Evolutionary conservation across 345 rosid genomes (phyloP), one percentile per base, ranked within the genome.

Genomic region (Jatropha curcas): DNA sequence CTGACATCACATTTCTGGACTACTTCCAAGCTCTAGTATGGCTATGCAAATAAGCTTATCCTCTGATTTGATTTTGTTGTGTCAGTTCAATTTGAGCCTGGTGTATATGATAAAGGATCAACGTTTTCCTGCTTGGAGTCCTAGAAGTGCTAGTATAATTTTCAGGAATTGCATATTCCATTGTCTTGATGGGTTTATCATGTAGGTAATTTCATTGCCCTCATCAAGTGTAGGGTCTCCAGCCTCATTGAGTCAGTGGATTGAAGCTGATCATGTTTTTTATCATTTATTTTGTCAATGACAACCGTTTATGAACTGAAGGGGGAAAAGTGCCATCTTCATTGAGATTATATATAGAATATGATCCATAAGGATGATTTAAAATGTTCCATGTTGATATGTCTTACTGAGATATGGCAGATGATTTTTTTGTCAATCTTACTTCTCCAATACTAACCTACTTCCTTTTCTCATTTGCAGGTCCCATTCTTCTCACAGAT

Each of bases 401-500:
- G 5, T 52, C 76, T 41, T 20, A 19, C 27, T 24, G 25, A 63
- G 17, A 63, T 39, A 43, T 50, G 52, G 12, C 28, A n/a, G 39
- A 34, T 50, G 56, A 64, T 25, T 22, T 48, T 17, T 25, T 39
- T 14, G 61, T 52, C 2, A 41, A 45, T 27, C 73, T 64, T 13
- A 12, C 43, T 3, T 34, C 27, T 73, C 4, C 13, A 24, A 30
- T 41, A 4, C 25, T 35, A 65, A 24, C 62, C 28, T 12, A 17
- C 53, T 34, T 74, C 51, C 55, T 59, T 52, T 27, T 61, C 31
- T 58, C 24, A 20, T 66, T 22, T 77, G 68, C 79, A 86, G 92
- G 89, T 88, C 34, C 90, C 89, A 0, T 67, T 88, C 19, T 88
- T 88, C 82, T 85, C 90, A 33, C 86, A 85, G 68, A 87, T 88